Evolutionary conservation across 495 filamentous ascomycete genomes (phyloP).

Genomic region (Chlorociboria aeruginascens): DNA sequence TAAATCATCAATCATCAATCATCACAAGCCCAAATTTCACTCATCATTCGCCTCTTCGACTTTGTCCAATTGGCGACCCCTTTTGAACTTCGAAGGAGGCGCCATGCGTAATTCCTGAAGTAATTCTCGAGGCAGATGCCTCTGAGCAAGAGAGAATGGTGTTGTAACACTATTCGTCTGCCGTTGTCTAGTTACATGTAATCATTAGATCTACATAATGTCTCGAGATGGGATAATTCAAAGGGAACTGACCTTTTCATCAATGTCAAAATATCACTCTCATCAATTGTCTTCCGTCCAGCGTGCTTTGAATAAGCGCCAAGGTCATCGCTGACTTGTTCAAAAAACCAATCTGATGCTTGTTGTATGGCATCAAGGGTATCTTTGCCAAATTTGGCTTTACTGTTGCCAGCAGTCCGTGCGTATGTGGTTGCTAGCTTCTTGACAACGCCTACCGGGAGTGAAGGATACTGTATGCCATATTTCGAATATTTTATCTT

Average conservation of each 20-base stretch:
- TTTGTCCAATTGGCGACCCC: constrained; percentile 22
- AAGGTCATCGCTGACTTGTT: constrained; percentile 71
- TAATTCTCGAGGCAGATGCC: constrained; percentile 69
- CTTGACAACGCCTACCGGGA: constrained; percentile 60
- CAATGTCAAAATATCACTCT: constrained; percentile 67
- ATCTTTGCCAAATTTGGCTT: constrained; percentile 56
- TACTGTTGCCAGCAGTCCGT: constrained; percentile 43
- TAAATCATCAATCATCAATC: constrained; percentile 13
- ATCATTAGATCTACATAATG: constrained; percentile 18
- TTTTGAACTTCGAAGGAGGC: constrained; percentile 30
- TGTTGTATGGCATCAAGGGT: constrained; percentile 61
- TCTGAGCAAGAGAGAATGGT: constrained; percentile 71
- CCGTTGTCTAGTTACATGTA: constrained; percentile 53
- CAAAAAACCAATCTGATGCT: constrained; percentile 81
- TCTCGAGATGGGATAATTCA: background rate
- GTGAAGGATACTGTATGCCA: constrained; percentile 62
- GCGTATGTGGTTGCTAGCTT: constrained; percentile 62
- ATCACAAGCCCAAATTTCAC: background rate
- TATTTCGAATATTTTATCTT: constrained; percentile 53
- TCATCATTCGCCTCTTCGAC: constrained; percentile 26
- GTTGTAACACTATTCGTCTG: constrained; percentile 60
- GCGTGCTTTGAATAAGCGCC: constrained; percentile 71
- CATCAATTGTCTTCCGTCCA: constrained; percentile 72
- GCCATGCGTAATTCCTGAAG: constrained; percentile 71
- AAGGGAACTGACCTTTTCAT: constrained; percentile 54